Conservation (phyloP, 176 grass and related monocot species). For the Melocanna baccifera region DNA sequence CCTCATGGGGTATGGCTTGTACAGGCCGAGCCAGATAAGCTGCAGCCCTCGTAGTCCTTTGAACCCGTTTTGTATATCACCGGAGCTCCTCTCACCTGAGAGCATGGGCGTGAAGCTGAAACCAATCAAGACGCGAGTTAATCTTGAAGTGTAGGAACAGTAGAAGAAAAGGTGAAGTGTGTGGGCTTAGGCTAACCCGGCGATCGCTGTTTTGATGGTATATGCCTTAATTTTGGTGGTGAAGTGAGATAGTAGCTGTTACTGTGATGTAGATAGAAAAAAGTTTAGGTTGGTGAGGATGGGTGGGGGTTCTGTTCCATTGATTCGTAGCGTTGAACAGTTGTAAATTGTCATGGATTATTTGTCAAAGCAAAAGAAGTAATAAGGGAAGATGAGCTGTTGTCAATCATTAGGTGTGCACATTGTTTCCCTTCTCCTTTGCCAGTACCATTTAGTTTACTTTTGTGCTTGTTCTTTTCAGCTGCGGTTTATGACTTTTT, state of each 20-base stretch:
- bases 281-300: slow-evolving; percentile 41
- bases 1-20: slow-evolving; percentile 78
- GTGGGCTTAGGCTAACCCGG: slow-evolving; percentile 10
- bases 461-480: neutral
- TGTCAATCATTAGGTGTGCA: slow-evolving; percentile 18
- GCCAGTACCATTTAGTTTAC: neutral
- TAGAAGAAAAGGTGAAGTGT: slow-evolving; percentile 11
- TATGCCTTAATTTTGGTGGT: slow-evolving; percentile 49
- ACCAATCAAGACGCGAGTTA: slow-evolving; percentile 82
- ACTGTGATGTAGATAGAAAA: slow-evolving; percentile 35
- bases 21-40: slow-evolving; percentile 64
- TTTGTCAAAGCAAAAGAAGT: slow-evolving; percentile 50
- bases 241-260: slow-evolving; percentile 43
- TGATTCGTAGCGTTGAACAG: slow-evolving; percentile 54
- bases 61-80: slow-evolving; percentile 73
- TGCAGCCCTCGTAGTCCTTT: slow-evolving; percentile 72
- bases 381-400: slow-evolving; percentile 40
- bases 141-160: slow-evolving; percentile 44
- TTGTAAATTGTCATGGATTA: slow-evolving; percentile 63
- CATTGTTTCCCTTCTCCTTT: slow-evolving; percentile 17
- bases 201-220: slow-evolving; percentile 12
- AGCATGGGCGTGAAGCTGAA: slow-evolving; percentile 98
- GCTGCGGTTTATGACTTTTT: no score
- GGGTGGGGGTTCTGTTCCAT: slow-evolving; percentile 37
- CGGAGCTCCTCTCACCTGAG: slow-evolving; percentile 84